Evolutionary conservation across 768 basidiomycete genomes (phyloP), one percentile per base, ranked within the genome.

Genomic region (Tulasnella sp.): DNA sequence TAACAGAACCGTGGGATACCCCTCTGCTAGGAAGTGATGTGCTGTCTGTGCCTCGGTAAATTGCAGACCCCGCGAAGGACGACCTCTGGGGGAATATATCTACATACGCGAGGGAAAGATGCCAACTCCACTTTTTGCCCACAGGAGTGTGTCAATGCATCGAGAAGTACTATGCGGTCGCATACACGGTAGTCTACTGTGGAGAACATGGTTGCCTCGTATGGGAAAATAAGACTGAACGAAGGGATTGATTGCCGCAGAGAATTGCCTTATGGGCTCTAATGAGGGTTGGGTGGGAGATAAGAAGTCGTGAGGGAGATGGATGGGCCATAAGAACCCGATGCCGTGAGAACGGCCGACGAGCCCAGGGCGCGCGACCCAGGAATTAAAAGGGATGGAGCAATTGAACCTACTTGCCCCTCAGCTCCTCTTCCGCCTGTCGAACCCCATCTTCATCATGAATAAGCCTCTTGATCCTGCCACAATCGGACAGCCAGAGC

Each of bases 401-500:
- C 9, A 10, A 3, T 3, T 31, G 27, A 8, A 24, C n/a, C 31
- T 6, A 56, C 52, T 56, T 31, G 56, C 12, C 31, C 56, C 56
- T 31, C n/a, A n/a, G 8, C 56, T n/a, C 31, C 56, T 14, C 56
- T n/a, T 58, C 2, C 56, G 8, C 24, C 56, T 31, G 8, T 58
- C 31, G 9, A n/a, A 8, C 24, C 24, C 16, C 56, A 14, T 40
- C 31, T 31, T 24, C 56, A 16, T n/a, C 31, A 40, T 62, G 52
- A 52, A 77, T 21, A 77, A 56, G 18, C 76, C 76, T 72, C 88
- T 92, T 83, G 92, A 93, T 84, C 87, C 90, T 42, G 86, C 89
- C 81, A 85, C 88, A 36, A 93, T 93, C 68, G 92, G 92, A n/a
- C 89, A 85, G 83, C 88, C 90, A n/a, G 86, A 84, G 46, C 86